These are phyloP conservation scores for Rutstroemia sp. DNA, from an alignment of 2,329 filamentous ascomycete genomes.

Conservation along the genomic window DNA sequence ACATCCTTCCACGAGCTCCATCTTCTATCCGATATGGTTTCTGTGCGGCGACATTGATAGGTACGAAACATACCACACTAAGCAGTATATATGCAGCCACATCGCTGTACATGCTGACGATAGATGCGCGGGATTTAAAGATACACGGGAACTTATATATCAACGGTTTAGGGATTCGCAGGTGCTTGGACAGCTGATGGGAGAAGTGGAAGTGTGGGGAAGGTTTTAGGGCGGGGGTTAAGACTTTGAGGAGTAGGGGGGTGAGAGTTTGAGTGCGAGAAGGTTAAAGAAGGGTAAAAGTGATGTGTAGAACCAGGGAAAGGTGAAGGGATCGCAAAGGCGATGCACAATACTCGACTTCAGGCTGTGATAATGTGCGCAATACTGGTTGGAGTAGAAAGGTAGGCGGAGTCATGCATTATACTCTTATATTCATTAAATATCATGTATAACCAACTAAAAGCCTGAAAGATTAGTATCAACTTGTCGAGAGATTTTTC, in stretches of 20 bases:
- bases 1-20: slow-evolving; percentile 72
- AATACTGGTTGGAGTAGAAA: too few species aligned
- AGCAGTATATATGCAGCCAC: slow-evolving; percentile 65
- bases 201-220: slow-evolving; percentile 65
- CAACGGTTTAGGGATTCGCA: slow-evolving; percentile 60
- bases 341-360: too few species aligned
- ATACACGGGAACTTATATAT: slow-evolving; percentile 74
- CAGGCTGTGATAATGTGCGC: too few species aligned
- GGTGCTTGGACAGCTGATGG: slow-evolving; percentile 52
- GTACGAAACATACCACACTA: slow-evolving; percentile 57
- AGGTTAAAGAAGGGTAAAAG: background rate
- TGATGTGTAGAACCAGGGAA: background rate
- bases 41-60: slow-evolving; percentile 81
- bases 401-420: too few species aligned
- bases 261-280: slow-evolving; percentile 48
- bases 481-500: too few species aligned
- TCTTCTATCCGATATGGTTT: slow-evolving; percentile 78
- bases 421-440: too few species aligned
- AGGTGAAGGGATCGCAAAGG: too few species aligned
- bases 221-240: slow-evolving; percentile 72
- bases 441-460: too few species aligned
- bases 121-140: slow-evolving; percentile 59
- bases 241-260: slow-evolving; percentile 82
- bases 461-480: too few species aligned
- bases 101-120: slow-evolving; percentile 96